Evolutionary conservation across 176 grass and related monocot species (phyloP).

Genomic region (Musa troglodytarum): DNA sequence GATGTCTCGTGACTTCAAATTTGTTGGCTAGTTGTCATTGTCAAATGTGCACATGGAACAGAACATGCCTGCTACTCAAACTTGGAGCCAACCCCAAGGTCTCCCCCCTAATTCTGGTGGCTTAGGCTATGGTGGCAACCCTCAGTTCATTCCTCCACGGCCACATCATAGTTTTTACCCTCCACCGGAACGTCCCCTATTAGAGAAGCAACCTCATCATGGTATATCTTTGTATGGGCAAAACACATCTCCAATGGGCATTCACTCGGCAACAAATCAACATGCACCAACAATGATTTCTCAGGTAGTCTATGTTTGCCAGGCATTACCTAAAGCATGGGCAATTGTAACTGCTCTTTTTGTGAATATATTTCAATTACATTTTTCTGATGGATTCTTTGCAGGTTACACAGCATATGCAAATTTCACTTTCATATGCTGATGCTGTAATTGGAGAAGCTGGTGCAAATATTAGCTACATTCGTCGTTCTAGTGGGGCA

Average conservation of each 20-base stretch:
- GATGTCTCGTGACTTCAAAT: neutral
- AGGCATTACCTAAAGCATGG: neutral
- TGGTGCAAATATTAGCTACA: conserved; percentile 90
- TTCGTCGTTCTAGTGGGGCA: conserved; percentile 87
- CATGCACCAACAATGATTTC: conserved; percentile 41
- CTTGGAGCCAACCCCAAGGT: conserved; percentile 63
- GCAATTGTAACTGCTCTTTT: neutral
- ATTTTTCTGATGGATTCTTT: neutral
- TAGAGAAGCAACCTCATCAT: conserved; percentile 75
- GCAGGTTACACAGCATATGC: conserved; percentile 80
- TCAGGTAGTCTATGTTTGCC: conserved; percentile 47
- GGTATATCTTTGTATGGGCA: conserved; percentile 75
- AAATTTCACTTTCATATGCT: conserved; percentile 84
- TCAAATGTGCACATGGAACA: conserved; percentile 64
- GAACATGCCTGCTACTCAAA: conserved; percentile 69
- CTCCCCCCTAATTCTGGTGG: conserved; percentile 35
- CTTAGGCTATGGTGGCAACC: conserved; percentile 54
- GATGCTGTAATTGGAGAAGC: conserved; percentile 92
- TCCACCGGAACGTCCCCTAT: conserved; percentile 48
- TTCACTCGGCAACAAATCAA: conserved; percentile 40
- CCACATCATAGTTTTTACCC: conserved; percentile 72
- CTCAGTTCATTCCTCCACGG: conserved; percentile 66
- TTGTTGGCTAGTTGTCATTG: conserved; percentile 41
- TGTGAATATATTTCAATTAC: too few species aligned
- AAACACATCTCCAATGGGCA: conserved; percentile 35